Evolutionary conservation across 2,329 filamentous ascomycete species (phyloP).

Genomic region (Pyrenophora seminiperda): DNA sequence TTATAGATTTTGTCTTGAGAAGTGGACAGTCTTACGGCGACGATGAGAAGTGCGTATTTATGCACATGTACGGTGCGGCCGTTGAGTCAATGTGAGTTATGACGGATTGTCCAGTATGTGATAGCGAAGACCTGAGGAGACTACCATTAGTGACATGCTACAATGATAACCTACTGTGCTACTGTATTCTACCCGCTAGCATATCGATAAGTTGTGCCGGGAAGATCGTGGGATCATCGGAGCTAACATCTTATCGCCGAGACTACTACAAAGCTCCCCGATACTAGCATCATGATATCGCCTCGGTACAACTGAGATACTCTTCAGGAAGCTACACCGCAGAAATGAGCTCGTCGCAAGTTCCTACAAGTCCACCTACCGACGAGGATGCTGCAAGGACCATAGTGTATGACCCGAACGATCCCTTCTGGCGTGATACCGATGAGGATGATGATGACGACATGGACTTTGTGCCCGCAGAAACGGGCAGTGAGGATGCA

Average conservation of each 20-base stretch:
- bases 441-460: conserved; percentile 53
- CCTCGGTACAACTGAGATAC: conserved; percentile 11
- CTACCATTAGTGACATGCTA: too few relatives aligned
- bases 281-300: conserved; percentile 10
- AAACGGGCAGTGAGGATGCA: conserved; percentile 48
- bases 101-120: too few relatives aligned
- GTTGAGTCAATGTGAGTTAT: too few relatives aligned
- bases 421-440: conserved; percentile 43
- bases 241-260: conserved; percentile 12
- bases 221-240: conserved; percentile 11
- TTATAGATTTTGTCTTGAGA: too few relatives aligned
- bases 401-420: conserved; percentile 40
- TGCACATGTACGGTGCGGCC: too few relatives aligned
- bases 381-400: conserved; percentile 35
- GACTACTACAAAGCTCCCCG: conserved; percentile 13
- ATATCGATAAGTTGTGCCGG: conserved; percentile 11
- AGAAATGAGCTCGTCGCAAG: conserved; percentile 36
- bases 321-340: conserved; percentile 1
- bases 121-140: too few relatives aligned
- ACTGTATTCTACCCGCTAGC: not conserved
- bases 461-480: conserved; percentile 57
- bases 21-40: too few relatives aligned
- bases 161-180: too few relatives aligned
- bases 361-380: conserved; percentile 28
- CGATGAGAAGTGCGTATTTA: too few relatives aligned